Conservation (phyloP, 2,329 filamentous ascomycete genomes). For the Paracoccidioides brasiliensis region DNA sequence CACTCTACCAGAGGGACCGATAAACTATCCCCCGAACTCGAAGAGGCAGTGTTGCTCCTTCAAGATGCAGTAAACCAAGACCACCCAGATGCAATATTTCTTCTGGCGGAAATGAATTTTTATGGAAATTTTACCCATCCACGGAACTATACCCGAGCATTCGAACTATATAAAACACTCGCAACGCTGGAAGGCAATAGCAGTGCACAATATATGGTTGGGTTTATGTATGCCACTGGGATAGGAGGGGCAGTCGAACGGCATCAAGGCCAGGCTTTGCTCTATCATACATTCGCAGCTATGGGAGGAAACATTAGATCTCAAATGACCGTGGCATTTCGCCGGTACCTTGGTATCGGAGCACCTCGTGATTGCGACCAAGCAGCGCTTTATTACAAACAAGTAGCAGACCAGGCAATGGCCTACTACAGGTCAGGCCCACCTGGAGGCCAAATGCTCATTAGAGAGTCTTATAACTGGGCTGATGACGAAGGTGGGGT, state of each 20-base stretch:
- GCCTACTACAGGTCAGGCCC: conserved; percentile 78
- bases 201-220: conserved; percentile 91
- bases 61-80: conserved; percentile 44
- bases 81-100: conserved; percentile 67
- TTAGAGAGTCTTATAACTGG: conserved; percentile 67
- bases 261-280: conserved; percentile 79
- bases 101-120: conserved; percentile 91
- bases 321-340: conserved; percentile 85
- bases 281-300: conserved; percentile 92
- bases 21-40: conserved; percentile 32
- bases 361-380: conserved; percentile 74
- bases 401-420: conserved; percentile 86
- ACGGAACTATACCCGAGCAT: conserved; percentile 64
- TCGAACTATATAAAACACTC: conserved; percentile 66
- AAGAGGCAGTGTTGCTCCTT: conserved; percentile 45
- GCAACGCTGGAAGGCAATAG: conserved; percentile 68
- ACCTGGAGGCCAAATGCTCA: conserved; percentile 69
- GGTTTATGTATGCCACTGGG: conserved; percentile 89
- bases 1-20: conserved; percentile 23
- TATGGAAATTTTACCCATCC: conserved; percentile 88
- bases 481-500: conserved; percentile 84
- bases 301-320: conserved; percentile 68
- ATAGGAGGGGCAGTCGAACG: conserved; percentile 66
- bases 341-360: conserved; percentile 74
- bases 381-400: conserved; percentile 79